These are phyloP conservation scores for Toxicodendron radicans DNA, from an alignment of 345 rosid species.

Conservation along the genomic window DNA sequence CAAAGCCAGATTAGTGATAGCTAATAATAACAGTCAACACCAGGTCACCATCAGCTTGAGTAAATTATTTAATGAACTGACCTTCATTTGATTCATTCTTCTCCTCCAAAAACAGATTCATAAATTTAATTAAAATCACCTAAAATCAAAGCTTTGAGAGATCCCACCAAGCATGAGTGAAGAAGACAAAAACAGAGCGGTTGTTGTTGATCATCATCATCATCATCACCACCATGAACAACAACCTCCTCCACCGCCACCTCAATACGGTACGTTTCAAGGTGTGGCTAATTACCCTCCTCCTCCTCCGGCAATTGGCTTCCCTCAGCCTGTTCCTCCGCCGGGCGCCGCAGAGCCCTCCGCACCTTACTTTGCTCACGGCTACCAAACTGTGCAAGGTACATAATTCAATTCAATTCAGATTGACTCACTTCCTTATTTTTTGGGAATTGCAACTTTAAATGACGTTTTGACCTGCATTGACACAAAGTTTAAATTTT, in stretches of 20 bases:
- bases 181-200: slow-evolving; percentile 43
- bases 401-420: neutral
- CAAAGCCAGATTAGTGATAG: too few species aligned
- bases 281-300: slow-evolving; percentile 91
- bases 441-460: too few species aligned
- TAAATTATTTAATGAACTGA: too few species aligned
- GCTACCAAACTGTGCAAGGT: slow-evolving; percentile 82
- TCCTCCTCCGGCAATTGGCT: slow-evolving; percentile 64
- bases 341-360: slow-evolving; percentile 53
- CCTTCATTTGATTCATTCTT: neutral
- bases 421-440: neutral
- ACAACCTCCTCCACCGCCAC: slow-evolving; percentile 13
- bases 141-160: neutral
- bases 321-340: slow-evolving; percentile 85
- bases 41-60: neutral
- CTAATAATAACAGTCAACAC: neutral
- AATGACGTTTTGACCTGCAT: too few species aligned
- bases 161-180: slow-evolving; percentile 23
- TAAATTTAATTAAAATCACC: too few species aligned
- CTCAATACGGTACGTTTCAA: slow-evolving; percentile 91
- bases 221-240: slow-evolving; percentile 5
- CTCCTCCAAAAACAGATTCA: neutral
- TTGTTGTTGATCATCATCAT: slow-evolving; percentile 33
- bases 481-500: too few species aligned
- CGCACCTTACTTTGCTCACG: slow-evolving; percentile 54